Evolutionary conservation across 768 basidiomycete species (phyloP).

Genomic region (Auriculariales sp.): DNA sequence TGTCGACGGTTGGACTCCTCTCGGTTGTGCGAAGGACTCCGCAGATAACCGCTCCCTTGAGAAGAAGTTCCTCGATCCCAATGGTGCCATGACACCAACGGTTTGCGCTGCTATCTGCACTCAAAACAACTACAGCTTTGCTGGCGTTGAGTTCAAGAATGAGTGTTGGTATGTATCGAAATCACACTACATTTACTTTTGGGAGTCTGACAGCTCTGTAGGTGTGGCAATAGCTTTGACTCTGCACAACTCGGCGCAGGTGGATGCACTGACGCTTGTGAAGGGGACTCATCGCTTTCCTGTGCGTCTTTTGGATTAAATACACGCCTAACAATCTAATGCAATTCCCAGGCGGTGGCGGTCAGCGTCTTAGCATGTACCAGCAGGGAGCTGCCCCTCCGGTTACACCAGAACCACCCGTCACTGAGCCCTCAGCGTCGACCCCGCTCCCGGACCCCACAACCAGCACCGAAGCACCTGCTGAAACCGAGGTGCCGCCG

Average conservation of each 20-base stretch:
- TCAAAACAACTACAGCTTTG: constrained; percentile 11
- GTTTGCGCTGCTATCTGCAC: background rate
- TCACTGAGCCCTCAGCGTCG: background rate
- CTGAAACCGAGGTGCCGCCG: no score
- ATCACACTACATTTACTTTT: no score
- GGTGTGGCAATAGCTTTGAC: background rate
- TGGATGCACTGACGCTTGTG: background rate
- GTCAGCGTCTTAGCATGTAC: background rate
- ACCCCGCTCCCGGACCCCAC: no score
- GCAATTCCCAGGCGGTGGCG: background rate
- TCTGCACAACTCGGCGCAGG: background rate
- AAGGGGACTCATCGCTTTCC: background rate
- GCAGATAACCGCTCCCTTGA: background rate
- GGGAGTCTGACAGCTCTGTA: no score
- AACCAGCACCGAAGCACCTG: no score
- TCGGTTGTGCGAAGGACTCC: background rate
- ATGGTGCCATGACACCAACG: constrained; percentile 1
- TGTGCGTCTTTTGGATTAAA: background rate
- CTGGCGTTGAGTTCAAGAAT: constrained; percentile 15
- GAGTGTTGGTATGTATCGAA: constrained; percentile 15
- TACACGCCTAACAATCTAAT: background rate
- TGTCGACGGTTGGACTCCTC: background rate
- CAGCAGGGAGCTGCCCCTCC: background rate
- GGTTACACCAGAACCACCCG: background rate
- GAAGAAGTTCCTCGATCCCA: background rate